Conservation (phyloP, 108 stramenopile genomes). For the Nitzschia sp. region DNA sequence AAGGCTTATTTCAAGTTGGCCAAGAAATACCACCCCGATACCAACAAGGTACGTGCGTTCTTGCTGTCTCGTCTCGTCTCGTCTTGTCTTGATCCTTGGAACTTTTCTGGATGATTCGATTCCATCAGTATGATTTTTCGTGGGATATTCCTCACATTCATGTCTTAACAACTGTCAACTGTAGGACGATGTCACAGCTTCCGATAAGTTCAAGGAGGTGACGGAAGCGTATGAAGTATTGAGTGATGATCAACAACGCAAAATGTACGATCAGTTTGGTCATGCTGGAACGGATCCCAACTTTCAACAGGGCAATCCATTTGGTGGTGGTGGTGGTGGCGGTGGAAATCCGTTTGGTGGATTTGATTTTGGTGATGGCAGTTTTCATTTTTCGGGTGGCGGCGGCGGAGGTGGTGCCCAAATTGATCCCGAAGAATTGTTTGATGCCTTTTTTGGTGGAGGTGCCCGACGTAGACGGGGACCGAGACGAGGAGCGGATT, state of each 20-base stretch:
- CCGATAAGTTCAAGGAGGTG: conserved; percentile 89
- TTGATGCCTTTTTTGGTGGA: conserved; percentile 86
- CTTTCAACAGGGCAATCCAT: conserved; percentile 53
- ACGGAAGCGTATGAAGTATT: conserved; percentile 97
- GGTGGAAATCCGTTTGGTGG: conserved; percentile 50
- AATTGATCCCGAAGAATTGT: conserved; percentile 88
- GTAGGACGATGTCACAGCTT: conserved; percentile 62
- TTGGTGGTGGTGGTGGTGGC: conserved; percentile 57
- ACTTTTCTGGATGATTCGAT: too few relatives aligned
- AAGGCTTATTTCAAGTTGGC: conserved; percentile 94
- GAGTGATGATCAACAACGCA: conserved; percentile 84
- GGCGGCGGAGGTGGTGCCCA: conserved; percentile 49
- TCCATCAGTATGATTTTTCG: too few relatives aligned
- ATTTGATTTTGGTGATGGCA: conserved; percentile 73
- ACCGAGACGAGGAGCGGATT: conserved; percentile 83
- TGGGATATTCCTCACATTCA: too few relatives aligned
- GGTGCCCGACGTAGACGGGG: conserved; percentile 65
- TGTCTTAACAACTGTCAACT: too few relatives aligned
- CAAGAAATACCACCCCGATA: conserved; percentile 96
- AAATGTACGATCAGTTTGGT: conserved; percentile 89
- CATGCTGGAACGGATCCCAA: conserved; percentile 92
- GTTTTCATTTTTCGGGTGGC: conserved; percentile 67
- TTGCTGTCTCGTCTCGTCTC: background rate
- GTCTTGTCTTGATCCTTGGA: too few relatives aligned
- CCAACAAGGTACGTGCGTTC: conserved; percentile 78